Base-by-base conservation (phyloP, 176 grass and related monocot species). In the Phoenix roebelenii region DNA sequence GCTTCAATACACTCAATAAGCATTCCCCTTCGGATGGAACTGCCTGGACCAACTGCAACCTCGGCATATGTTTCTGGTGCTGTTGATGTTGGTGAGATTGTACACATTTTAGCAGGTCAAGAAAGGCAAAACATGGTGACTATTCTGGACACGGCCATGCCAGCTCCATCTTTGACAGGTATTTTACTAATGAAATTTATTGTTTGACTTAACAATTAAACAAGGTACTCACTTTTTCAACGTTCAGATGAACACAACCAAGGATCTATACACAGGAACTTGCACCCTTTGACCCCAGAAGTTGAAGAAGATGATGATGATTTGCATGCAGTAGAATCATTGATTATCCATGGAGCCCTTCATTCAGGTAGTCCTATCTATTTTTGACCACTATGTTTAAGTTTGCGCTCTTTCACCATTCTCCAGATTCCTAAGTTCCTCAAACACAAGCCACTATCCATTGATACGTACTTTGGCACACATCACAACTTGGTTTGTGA, bases 41-140 rank as follows among this genome's bases (percentile, higher is more conserved):
- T 68, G 28, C 70, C 23, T 6, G 64, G 93, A 0, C 81, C 87
- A 0, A 28, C 66, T 59, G 55, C 83, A 51, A 64, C 63, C 35
- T 67, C 60, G 5, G 25, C 72, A 35, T 73, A 80, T 57, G 72
- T 73, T 48, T 78, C 52, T 67, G 93, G 87, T 50, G 65, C 61
- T 24, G 74, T 98, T 32, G 76, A 83, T 73, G 58, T 98, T 57
- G 69, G 87, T 55, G 93, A 89, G 71, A 65, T 98, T 57, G 52
- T 78, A 39, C 78, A 92, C 69, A 75, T 83, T 49, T 72, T 98
- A 26, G 62, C 81, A 60, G 81, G 78, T 72, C 87, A 85, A 80
- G 76, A 73, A 26, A 76, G 93, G 74, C 93, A 85, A 83, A 98
- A 92, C 63, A 80, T 73, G 76, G 60, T 89, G 69, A 75, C 84